Evolutionary conservation across 2,329 filamentous ascomycete genomes (phyloP), one percentile per base, ranked within the genome.

Genomic region (Geoglossum cookeanum): DNA sequence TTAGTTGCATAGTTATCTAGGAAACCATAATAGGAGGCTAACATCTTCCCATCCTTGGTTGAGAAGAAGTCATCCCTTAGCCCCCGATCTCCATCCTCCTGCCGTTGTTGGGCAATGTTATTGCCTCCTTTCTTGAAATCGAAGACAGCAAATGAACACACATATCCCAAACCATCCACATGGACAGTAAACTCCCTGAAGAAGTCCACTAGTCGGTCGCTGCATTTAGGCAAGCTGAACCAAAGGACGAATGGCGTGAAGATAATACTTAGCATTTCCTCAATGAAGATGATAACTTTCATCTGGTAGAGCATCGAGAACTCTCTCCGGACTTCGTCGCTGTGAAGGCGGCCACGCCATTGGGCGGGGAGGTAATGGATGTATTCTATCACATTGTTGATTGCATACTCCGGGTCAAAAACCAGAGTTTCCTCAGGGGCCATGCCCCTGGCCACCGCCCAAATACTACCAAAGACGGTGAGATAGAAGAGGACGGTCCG

Each of bases 161-260:
- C 88, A 62, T 96, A 91, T 27, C 92, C 92, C 39, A 98, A 78
- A 0, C 92, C 92, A 65, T 98, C 92, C 15, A 98, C 91, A 63
- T 98, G 90, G 27, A 98, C 83, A 0, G 92, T 97, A 63, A 97
- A 96, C 67, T 98, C 92, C 44, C 92, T 83, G 74, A 98, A 97
- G 70, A 98, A 98, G 70, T 98, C 92, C 59, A 97, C 84, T 61
- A 98, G 84, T 59, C 90, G 87, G 63, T 97, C 91, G 67, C 86
- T 91, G 68, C 87, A 94, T 63, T 83, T 85, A 0, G 90, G 88
- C 37, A 97, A 76, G 60, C 87, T 90, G 66, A 87, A 84, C 71
- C 90, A 85, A 11, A 98, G 78, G 47, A 98, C 79, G 64, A 95
- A 83, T 0, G 92, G 92, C 0, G 91, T 94, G 58, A 94, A 84